Conservation (phyloP, 1,284 basidiomycete species). For the Tremellales sp. region DNA sequence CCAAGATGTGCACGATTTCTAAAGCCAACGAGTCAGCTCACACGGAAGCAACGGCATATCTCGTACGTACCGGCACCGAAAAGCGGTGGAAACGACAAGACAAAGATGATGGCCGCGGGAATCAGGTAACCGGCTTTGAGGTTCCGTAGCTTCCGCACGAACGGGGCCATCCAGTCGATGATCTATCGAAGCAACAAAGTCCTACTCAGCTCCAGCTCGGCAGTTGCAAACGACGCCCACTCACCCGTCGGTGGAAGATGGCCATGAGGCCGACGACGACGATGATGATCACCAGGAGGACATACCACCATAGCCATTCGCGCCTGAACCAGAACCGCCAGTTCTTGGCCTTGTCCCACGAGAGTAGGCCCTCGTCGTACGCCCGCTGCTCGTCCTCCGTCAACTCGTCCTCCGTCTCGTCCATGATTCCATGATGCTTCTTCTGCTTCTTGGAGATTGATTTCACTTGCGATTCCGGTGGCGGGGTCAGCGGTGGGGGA, state of each 20-base stretch:
- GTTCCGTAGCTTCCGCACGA: slow-evolving; percentile 16
- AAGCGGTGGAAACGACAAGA: slow-evolving; percentile 49
- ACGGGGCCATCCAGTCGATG: slow-evolving; percentile 28
- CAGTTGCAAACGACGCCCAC: slow-evolving; percentile 3
- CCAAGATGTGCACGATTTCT: slow-evolving; percentile 39
- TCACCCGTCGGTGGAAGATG: slow-evolving; percentile 32
- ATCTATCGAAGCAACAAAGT: slow-evolving; percentile 14
- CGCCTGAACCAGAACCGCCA: slow-evolving; percentile 33
- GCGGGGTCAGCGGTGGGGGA: not conserved
- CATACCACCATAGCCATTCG: slow-evolving; percentile 28
- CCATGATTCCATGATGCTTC: not conserved
- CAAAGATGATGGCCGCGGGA: slow-evolving; percentile 42
- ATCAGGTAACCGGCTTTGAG: slow-evolving; percentile 36
- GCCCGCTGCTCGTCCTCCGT: slow-evolving; percentile 28
- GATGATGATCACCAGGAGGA: slow-evolving; percentile 15
- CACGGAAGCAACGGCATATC: not conserved
- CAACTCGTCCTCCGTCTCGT: slow-evolving; percentile 20
- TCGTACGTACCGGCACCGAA: slow-evolving; percentile 39
- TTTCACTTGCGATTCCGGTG: too few relatives aligned
- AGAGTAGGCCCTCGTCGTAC: slow-evolving; percentile 32
- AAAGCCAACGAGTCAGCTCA: not conserved
- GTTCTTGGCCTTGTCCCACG: slow-evolving; percentile 21
- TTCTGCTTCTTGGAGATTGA: not conserved
- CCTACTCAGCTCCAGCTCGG: too few relatives aligned
- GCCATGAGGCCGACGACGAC: slow-evolving; percentile 25